Percentiles rank a stretch among this genome's conserved stretches.
Evolutionary conservation across 176 grass and related monocot genomes (phyloP).

Genomic region (Oryza longistaminata): DNA sequence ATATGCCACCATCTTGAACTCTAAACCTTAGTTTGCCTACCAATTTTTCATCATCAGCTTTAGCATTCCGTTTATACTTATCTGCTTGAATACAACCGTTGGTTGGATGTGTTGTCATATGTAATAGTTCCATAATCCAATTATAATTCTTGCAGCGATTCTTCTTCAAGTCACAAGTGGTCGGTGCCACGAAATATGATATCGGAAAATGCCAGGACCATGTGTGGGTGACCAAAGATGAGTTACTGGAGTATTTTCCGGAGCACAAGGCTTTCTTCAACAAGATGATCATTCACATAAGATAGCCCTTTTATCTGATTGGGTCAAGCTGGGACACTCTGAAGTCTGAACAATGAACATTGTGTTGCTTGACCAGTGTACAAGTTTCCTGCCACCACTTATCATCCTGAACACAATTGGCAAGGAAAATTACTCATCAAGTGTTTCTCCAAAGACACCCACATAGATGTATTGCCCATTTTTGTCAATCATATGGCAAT

Average conservation of each 20-base stretch:
- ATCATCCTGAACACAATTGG: not conserved
- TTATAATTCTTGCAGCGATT: constrained; percentile 58
- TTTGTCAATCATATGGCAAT: not conserved
- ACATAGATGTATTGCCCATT: not conserved
- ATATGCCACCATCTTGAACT: not conserved
- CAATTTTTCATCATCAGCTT: not conserved
- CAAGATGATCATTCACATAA: constrained; percentile 89
- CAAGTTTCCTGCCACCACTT: not conserved
- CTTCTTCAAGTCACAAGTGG: constrained; percentile 98
- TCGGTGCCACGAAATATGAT: constrained; percentile 55
- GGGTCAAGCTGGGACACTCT: not conserved
- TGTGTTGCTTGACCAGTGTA: constrained; percentile 11
- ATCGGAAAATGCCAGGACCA: constrained; percentile 75
- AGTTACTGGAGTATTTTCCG: constrained; percentile 77
- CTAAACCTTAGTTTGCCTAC: not conserved
- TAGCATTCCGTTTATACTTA: not conserved
- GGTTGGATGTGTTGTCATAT: not conserved
- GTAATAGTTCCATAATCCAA: not conserved
- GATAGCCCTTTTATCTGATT: constrained; percentile 23
- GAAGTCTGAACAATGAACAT: constrained; percentile 1
- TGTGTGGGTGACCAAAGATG: constrained; percentile 93
- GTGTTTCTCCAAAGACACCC: not conserved
- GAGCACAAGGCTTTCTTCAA: constrained; percentile 62
- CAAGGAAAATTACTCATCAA: not conserved
- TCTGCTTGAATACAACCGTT: not conserved